Percentiles rank a stretch among this genome's conserved stretches.
Evolutionary conservation across 1,284 basidiomycete genomes (phyloP).

Genomic region (Ustilago xerochloae): DNA sequence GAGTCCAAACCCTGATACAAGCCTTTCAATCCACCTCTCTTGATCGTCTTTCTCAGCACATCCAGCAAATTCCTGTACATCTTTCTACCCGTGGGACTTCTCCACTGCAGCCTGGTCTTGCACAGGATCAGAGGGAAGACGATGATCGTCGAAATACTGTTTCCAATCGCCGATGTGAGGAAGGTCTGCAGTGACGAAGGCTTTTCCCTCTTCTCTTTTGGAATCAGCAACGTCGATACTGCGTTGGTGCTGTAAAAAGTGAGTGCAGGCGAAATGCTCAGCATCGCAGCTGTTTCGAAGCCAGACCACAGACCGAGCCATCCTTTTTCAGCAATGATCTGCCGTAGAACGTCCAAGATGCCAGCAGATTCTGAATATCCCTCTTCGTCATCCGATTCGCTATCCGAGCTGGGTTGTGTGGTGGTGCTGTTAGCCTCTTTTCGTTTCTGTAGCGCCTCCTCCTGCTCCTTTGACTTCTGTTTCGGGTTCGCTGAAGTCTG

Average conservation of each 20-base stretch:
- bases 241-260: constrained; percentile 68
- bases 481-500: constrained; percentile 66
- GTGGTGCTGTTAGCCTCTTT: neutral
- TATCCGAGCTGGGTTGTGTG: constrained; percentile 37
- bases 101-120: constrained; percentile 69
- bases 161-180: constrained; percentile 69
- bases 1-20: constrained; percentile 60
- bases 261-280: constrained; percentile 68
- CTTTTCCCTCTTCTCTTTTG: constrained; percentile 42
- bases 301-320: constrained; percentile 69
- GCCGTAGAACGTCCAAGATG: constrained; percentile 58
- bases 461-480: constrained; percentile 24
- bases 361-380: constrained; percentile 60
- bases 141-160: constrained; percentile 68
- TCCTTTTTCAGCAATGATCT: constrained; percentile 68
- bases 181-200: constrained; percentile 68
- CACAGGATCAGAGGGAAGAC: constrained; percentile 70
- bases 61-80: constrained; percentile 57
- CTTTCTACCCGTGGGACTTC: constrained; percentile 63
- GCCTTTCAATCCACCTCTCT: constrained; percentile 46
- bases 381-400: constrained; percentile 63
- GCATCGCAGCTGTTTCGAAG: constrained; percentile 66
- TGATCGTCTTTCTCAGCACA: constrained; percentile 55
- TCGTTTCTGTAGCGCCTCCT: constrained; percentile 2
- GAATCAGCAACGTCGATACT: constrained; percentile 59